A percentile compares a stretch with the other conserved stretches of the same genome.
phyloP scores from a whole-genome alignment of 352 stramenopile genomes.

The Elongisporangium prolatum region DNA sequence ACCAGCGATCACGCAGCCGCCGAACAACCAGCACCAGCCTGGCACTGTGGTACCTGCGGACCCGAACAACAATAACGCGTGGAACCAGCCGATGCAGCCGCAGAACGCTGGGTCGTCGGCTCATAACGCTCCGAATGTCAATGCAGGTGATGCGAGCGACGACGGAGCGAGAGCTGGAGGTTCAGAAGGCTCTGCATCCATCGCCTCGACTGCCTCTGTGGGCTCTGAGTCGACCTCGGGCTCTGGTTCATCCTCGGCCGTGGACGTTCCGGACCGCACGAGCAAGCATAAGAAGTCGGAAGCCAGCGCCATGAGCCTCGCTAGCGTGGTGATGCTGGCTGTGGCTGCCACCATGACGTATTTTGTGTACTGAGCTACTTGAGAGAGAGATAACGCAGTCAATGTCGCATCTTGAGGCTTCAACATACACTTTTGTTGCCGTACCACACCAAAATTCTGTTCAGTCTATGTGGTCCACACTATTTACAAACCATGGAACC shows the following conservation, averaged over 20 bases:
- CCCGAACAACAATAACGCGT: not conserved
- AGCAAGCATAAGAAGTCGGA: not conserved
- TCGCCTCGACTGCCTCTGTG: slow-evolving; percentile 10
- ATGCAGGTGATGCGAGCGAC: not conserved
- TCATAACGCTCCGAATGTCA: not conserved
- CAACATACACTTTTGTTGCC: slow-evolving; percentile 1
- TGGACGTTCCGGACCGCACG: slow-evolving; percentile 9
- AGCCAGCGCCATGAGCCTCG: not conserved
- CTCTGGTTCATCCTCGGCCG: slow-evolving; percentile 24
- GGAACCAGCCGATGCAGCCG: not conserved
- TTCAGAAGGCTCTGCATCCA: not conserved
- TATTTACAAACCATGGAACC: not conserved
- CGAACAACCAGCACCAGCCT: not conserved
- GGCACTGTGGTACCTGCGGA: not conserved
- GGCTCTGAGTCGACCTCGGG: slow-evolving; percentile 11
- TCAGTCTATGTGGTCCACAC: not conserved
- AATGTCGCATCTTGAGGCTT: slow-evolving; percentile 9
- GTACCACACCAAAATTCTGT: not conserved
- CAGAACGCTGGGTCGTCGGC: not conserved
- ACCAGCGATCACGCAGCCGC: not conserved
- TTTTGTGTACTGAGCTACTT: slow-evolving; percentile 17
- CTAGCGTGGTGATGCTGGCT: slow-evolving; percentile 12
- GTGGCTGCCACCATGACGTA: slow-evolving; percentile 21
- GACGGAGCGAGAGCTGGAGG: not conserved
- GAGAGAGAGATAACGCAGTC: slow-evolving; percentile 7